These are phyloP conservation scores for Backusella circina DNA, from an alignment of 192 early-diverging fungal species.

Conservation along the genomic window DNA sequence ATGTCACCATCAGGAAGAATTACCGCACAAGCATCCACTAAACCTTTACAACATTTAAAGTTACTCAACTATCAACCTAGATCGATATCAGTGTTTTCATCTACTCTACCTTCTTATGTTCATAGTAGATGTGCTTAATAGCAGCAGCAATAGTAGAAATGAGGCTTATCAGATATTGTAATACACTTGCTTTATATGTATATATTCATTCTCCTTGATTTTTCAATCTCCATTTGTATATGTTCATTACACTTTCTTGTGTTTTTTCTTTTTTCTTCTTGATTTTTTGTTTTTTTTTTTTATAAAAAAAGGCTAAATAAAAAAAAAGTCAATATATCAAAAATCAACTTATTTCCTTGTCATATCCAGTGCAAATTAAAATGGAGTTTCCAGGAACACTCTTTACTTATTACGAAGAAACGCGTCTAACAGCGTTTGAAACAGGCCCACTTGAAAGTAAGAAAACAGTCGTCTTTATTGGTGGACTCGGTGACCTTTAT, in stretches of 20 bases:
- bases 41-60: not conserved
- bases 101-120: not conserved
- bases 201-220: not conserved
- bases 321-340: not conserved
- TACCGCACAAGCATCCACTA: not conserved
- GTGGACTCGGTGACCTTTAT: slow-evolving; percentile 37
- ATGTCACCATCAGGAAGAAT: not conserved
- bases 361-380: not conserved
- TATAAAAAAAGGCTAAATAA: not conserved
- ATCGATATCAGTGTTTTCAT: not conserved
- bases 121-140: not conserved
- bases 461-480: slow-evolving; percentile 37
- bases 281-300: not conserved
- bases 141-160: not conserved
- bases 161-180: not conserved
- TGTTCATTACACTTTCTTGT: not conserved
- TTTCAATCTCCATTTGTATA: not conserved
- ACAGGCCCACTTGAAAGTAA: slow-evolving; percentile 21
- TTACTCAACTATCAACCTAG: not conserved
- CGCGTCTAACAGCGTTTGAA: slow-evolving; percentile 42
- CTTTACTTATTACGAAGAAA: slow-evolving; percentile 37
- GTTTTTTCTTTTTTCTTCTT: not conserved
- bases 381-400: slow-evolving; percentile 39
- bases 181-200: not conserved
- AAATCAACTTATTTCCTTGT: not conserved